Percentiles rank a stretch among this genome's conserved stretches.
Conservation (phyloP, 306 rosid species). For the Elaeagnus macrophylla region DNA sequence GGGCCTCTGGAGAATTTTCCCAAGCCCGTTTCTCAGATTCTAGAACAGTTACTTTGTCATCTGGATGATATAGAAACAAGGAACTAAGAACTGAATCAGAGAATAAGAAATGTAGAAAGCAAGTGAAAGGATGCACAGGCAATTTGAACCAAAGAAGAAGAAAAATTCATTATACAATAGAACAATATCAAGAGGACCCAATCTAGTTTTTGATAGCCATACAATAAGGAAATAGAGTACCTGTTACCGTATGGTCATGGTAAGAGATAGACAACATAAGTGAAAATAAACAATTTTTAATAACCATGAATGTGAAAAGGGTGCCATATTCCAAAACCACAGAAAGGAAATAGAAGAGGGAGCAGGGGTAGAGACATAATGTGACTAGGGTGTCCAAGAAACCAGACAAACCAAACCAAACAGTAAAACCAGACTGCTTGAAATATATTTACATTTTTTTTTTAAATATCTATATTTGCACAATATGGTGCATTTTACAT, state of each 20-base stretch:
- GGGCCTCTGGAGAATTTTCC: conserved; percentile 80
- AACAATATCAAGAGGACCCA: background rate
- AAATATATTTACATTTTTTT: no score
- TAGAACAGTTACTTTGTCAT: conserved; percentile 81
- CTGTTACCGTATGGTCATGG: background rate
- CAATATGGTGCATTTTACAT: no score
- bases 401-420: no score
- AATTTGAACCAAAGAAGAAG: background rate
- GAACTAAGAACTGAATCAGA: background rate
- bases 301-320: no score
- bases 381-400: no score
- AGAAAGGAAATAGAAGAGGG: no score
- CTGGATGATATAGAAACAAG: conserved; percentile 27
- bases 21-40: conserved; percentile 73
- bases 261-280: no score
- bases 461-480: no score
- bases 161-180: background rate
- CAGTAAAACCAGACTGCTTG: no score
- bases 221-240: background rate
- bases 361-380: no score
- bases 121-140: background rate
- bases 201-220: background rate
- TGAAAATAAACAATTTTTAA: no score
- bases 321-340: no score
- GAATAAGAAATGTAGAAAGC: conserved; percentile 1